Base-by-base conservation (phyloP, 371 early-diverging fungal species). In the Capniomyces stellatus region DNA sequence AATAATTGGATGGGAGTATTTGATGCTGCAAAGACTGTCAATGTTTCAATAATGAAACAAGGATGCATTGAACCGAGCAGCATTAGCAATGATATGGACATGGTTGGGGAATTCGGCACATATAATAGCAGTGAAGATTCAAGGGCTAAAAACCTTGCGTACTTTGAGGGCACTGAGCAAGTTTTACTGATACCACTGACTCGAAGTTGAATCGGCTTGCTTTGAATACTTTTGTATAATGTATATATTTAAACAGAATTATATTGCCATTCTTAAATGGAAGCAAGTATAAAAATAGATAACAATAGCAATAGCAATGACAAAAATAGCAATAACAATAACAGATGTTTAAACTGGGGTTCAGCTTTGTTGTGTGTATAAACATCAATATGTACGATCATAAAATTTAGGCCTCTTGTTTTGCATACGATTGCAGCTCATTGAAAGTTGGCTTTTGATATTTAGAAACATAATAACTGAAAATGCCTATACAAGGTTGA, bases 1-100 rank as follows among this genome's bases (percentile, higher is more conserved):
- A 48, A 22, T 4, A 27, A 23, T 15, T 48, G 49, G 49, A 48
- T 48, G 49, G 29, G n/a, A 27, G 49, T 48, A 6, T 48, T 48
- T 29, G 6, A 48, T 22, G 49, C 49, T 4, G 2, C 49, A 48
- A 48, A 48, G n/a, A 23, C 28, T 3, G 22, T 48, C 3, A 46
- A 12, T 12, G 46, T 23, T 6, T 8, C 6, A 23, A 46, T 19
- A 10, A 10, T 27, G 6, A 19, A 29, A 44, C 4, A 12, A 12
- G 25, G 4, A 12, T 12, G 25, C 19, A 44, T 22, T 44, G 8
- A 44, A 6, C 46, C 8, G n/a, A 13, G 23, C 49, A n/a, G n/a
- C 29, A 18, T n/a, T 15, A 6, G 28, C 18, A 48, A n/a, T 8
- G 25, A 48, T 6, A 15, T 15, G 15, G 15, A 6, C 35, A 22